phyloP scores from a whole-genome alignment of 2,329 filamentous ascomycete genomes.

The Myriosclerotinia scirpicola region DNA sequence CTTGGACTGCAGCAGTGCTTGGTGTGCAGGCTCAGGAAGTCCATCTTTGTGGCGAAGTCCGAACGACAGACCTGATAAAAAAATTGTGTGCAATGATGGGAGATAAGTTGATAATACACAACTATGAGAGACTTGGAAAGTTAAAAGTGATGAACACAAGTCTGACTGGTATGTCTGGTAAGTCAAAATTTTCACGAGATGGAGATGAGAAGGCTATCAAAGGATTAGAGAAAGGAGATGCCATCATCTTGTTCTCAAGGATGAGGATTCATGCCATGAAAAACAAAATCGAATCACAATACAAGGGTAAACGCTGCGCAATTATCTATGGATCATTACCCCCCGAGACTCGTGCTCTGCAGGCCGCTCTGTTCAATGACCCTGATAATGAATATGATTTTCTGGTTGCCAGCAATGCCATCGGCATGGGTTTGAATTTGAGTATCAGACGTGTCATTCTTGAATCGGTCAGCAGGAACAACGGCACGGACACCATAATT shows the following conservation, averaged over 20 bases:
- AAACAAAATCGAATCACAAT: slow-evolving; percentile 65
- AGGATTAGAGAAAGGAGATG: slow-evolving; percentile 72
- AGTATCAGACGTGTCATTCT: slow-evolving; percentile 90
- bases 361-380: slow-evolving; percentile 92
- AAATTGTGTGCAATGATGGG: slow-evolving; percentile 76
- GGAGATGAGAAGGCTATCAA: not conserved
- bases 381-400: slow-evolving; percentile 94
- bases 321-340: slow-evolving; percentile 91
- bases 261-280: slow-evolving; percentile 80
- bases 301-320: slow-evolving; percentile 77
- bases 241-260: slow-evolving; percentile 83
- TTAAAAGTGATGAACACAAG: slow-evolving; percentile 65
- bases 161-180: too few relatives aligned
- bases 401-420: slow-evolving; percentile 89
- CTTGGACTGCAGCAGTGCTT: slow-evolving; percentile 89
- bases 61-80: slow-evolving; percentile 75
- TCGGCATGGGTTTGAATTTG: slow-evolving; percentile 95
- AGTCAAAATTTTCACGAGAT: too few relatives aligned
- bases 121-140: slow-evolving; percentile 80
- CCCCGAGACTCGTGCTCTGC: slow-evolving; percentile 87
- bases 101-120: slow-evolving; percentile 78
- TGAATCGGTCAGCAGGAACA: slow-evolving; percentile 71
- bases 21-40: slow-evolving; percentile 85
- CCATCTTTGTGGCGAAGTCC: slow-evolving; percentile 88
- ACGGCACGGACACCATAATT: slow-evolving; percentile 56